These are phyloP conservation scores for Tolypocladium ovalisporum DNA, from an alignment of 2,329 filamentous ascomycete species.

Conservation along the genomic window DNA sequence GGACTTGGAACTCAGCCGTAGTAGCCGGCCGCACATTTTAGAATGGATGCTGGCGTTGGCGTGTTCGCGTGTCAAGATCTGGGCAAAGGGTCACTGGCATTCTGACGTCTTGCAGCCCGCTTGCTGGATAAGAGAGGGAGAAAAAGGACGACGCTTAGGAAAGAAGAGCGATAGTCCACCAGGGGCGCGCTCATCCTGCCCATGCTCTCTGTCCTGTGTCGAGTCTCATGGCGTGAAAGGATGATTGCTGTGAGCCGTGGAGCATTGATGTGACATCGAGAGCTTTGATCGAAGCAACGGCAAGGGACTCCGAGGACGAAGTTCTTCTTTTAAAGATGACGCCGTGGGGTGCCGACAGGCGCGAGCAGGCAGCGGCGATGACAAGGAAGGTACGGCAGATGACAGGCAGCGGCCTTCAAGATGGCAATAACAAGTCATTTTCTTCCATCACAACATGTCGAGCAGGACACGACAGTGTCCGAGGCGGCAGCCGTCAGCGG, in stretches of 20 bases:
- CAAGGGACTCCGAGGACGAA: too few species aligned
- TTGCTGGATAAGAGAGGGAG: too few species aligned
- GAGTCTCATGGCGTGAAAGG: neutral
- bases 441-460: neutral
- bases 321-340: too few species aligned
- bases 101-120: too few species aligned
- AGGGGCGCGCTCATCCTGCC: too few species aligned
- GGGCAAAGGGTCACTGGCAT: too few species aligned
- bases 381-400: neutral
- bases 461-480: neutral
- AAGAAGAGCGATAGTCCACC: too few species aligned
- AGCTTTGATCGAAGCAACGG: neutral
- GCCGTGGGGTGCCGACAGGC: neutral
- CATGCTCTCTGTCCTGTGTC: conserved; percentile 5
- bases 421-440: neutral
- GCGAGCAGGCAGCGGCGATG: neutral
- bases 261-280: neutral
- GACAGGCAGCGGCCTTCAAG: neutral
- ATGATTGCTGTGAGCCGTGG: neutral
- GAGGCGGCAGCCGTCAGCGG: neutral
- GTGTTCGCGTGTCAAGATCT: too few species aligned
- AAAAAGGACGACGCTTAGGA: too few species aligned
- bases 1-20: conserved; percentile 19
- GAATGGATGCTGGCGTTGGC: too few species aligned
- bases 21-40: conserved; percentile 20